Evolutionary conservation across 352 stramenopile genomes (phyloP).

Genomic region (Pythium utonaiense): DNA sequence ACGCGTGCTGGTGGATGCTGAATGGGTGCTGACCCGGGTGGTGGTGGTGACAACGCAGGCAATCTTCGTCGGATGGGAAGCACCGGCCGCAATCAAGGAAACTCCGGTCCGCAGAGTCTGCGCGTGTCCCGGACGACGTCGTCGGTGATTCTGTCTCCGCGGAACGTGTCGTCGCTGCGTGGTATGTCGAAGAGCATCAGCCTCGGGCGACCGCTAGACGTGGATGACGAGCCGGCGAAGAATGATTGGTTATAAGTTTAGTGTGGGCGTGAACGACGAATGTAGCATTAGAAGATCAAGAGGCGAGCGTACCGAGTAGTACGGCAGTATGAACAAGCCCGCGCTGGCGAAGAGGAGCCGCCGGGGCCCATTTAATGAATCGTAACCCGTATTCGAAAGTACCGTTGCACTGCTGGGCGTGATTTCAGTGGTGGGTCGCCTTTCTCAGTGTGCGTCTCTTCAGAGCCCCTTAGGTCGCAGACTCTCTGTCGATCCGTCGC

Average conservation of each 20-base stretch:
- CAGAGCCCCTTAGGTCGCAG: background rate
- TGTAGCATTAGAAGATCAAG: slow-evolving; percentile 28
- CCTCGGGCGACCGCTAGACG: slow-evolving; percentile 40
- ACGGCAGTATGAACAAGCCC: slow-evolving; percentile 21
- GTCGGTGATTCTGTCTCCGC: slow-evolving; percentile 53
- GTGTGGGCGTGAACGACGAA: slow-evolving; percentile 8
- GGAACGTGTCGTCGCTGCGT: slow-evolving; percentile 31
- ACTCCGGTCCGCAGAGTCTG: slow-evolving; percentile 35
- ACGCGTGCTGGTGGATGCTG: background rate
- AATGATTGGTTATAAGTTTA: slow-evolving; percentile 75
- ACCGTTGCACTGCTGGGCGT: too few species aligned
- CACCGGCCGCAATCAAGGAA: slow-evolving; percentile 28
- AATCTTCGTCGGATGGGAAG: slow-evolving; percentile 60
- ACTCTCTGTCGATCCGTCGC: background rate
- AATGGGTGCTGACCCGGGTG: slow-evolving; percentile 12
- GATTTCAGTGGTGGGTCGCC: too few species aligned
- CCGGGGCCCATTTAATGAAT: slow-evolving; percentile 20
- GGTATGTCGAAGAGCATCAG: slow-evolving; percentile 78
- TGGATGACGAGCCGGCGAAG: slow-evolving; percentile 64
- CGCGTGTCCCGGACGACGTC: slow-evolving; percentile 42
- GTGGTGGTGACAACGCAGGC: slow-evolving; percentile 17
- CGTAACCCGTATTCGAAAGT: slow-evolving; percentile 15
- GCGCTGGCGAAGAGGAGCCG: slow-evolving; percentile 16
- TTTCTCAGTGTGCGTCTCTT: background rate
- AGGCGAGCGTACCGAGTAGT: background rate